These are phyloP conservation scores for Euphorbia tirucalli DNA, from an alignment of 345 rosid species.

Conservation along the genomic window DNA sequence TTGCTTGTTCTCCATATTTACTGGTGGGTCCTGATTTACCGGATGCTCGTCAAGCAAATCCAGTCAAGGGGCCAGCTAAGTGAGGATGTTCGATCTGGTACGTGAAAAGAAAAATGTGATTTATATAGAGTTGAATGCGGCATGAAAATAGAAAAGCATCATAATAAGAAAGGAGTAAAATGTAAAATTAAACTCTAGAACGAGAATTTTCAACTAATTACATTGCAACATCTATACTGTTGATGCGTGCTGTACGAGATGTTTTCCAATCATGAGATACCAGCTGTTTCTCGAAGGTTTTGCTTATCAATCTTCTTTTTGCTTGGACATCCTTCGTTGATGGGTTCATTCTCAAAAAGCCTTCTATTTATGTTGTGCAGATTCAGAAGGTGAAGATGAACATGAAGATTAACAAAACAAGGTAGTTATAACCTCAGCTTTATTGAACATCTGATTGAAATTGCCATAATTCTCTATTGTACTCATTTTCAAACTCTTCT, in stretches of 20 bases:
- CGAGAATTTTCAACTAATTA: not conserved
- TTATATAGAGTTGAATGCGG: not conserved
- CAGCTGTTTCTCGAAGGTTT: not conserved
- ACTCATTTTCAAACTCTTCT: too few species aligned
- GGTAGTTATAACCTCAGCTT: not conserved
- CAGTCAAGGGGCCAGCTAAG: conserved; percentile 35
- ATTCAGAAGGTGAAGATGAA: conserved; percentile 49
- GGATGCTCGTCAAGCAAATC: conserved; percentile 40
- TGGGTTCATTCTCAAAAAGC: not conserved
- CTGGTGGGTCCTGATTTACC: conserved; percentile 38
- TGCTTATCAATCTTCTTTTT: not conserved
- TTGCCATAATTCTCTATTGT: not conserved
- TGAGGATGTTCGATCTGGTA: conserved; percentile 39
- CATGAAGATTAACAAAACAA: conserved; percentile 41
- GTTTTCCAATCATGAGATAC: not conserved
- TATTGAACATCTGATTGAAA: not conserved
- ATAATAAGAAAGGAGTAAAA: not conserved
- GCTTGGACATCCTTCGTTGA: not conserved
- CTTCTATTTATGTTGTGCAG: conserved; percentile 22
- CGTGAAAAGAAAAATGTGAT: not conserved
- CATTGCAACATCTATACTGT: not conserved
- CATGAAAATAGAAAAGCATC: not conserved
- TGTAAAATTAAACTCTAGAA: not conserved
- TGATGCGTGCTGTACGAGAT: not conserved
- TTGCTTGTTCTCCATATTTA: conserved; percentile 34